Evolutionary conservation across 176 grass and related monocot genomes (phyloP).

Genomic region (Aegilops umbellulata): DNA sequence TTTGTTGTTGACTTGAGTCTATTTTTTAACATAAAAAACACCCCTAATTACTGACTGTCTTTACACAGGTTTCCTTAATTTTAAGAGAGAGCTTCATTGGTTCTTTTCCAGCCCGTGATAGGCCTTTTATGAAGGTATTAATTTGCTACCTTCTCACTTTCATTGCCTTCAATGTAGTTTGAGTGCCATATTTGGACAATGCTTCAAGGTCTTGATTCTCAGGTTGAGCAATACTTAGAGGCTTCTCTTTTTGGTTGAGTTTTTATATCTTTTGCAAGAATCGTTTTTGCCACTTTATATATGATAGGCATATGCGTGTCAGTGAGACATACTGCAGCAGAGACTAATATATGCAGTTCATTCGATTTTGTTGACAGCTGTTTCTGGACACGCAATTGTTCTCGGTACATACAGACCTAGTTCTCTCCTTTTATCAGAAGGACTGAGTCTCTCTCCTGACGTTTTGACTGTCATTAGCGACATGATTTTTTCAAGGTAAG

Average conservation of each 20-base stretch:
- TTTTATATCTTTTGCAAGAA: conserved; percentile 5
- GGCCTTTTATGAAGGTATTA: conserved; percentile 94
- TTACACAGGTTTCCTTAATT: conserved; percentile 89
- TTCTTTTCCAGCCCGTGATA: conserved; percentile 74
- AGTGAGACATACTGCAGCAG: background rate
- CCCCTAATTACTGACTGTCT: conserved; percentile 13
- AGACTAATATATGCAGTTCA: background rate
- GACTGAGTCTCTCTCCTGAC: conserved; percentile 47
- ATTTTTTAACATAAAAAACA: background rate
- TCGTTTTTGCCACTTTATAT: background rate
- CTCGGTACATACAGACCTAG: conserved; percentile 97
- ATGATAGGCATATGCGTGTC: background rate
- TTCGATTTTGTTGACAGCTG: conserved; percentile 51
- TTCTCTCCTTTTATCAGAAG: conserved; percentile 99
- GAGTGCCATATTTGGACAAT: background rate
- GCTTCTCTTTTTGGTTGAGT: background rate
- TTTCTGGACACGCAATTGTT: conserved; percentile 97
- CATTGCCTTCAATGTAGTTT: background rate
- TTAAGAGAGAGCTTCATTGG: conserved; percentile 92
- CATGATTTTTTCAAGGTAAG: conserved; percentile 42
- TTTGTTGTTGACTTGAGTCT: background rate
- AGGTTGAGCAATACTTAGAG: background rate
- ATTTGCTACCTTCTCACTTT: background rate
- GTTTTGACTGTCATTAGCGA: conserved; percentile 22
- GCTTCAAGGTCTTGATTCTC: background rate